phyloP scores from a whole-genome alignment of 1,284 basidiomycete species.

The Hortiboletus rubellus region DNA sequence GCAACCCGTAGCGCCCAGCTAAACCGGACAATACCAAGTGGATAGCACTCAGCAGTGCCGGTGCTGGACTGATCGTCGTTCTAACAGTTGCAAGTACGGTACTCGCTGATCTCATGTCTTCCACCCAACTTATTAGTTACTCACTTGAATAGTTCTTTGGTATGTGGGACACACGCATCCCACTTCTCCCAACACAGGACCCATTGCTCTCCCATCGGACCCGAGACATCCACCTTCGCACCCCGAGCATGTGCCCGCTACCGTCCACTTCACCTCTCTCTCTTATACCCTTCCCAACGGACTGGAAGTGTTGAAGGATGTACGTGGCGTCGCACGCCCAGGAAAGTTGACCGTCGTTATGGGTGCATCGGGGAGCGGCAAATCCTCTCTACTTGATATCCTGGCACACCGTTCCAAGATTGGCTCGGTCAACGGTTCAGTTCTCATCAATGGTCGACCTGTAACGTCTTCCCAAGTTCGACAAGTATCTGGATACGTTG shows the following conservation, averaged over 20 bases:
- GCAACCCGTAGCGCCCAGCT: constrained; percentile 54
- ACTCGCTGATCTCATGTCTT: background rate
- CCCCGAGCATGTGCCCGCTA: constrained; percentile 88
- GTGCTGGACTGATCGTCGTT: constrained; percentile 71
- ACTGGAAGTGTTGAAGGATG: constrained; percentile 74
- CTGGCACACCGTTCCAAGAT: constrained; percentile 88
- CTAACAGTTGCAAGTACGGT: constrained; percentile 52
- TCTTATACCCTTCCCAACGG: constrained; percentile 71
- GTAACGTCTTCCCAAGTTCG: constrained; percentile 79
- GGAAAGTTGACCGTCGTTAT: constrained; percentile 94
- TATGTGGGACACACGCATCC: constrained; percentile 74
- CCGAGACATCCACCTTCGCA: constrained; percentile 33
- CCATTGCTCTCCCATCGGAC: constrained; percentile 55
- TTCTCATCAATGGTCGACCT: constrained; percentile 84
- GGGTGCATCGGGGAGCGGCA: constrained; percentile 96
- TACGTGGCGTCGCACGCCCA: constrained; percentile 81
- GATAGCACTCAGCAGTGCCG: constrained; percentile 82
- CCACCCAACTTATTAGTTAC: background rate
- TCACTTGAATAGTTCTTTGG: constrained; percentile 71
- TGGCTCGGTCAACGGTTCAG: constrained; percentile 73
- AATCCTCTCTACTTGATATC: constrained; percentile 95
- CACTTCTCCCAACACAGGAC: constrained; percentile 57
- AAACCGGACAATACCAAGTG: constrained; percentile 80
- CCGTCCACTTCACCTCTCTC: constrained; percentile 84
- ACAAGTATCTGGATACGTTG: constrained; percentile 90